A percentile compares a stretch with the other conserved stretches of the same genome.
phyloP scores from a whole-genome alignment of 805 yeast species.

The Lipomyces kockii region DNA sequence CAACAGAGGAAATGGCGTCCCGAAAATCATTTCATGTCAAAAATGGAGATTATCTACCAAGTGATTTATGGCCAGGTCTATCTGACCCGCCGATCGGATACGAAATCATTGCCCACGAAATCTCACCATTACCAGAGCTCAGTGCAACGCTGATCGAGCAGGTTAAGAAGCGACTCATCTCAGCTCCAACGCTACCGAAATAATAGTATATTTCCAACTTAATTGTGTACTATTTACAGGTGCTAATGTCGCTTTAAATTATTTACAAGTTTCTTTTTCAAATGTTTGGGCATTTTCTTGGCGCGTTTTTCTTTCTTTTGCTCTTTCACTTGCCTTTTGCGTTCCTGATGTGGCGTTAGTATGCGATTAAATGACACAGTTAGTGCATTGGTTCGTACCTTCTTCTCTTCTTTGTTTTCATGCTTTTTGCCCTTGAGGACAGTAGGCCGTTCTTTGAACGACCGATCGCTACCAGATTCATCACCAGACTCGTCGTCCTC shows the following conservation, averaged over 20 bases:
- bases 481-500: conserved; percentile 47
- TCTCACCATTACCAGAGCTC: conserved; percentile 34
- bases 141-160: conserved; percentile 16
- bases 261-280: conserved; percentile 75
- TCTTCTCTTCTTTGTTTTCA: conserved; percentile 79
- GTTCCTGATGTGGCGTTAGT: conserved; percentile 44
- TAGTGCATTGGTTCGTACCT: conserved; percentile 38
- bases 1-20: conserved; percentile 49
- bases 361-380: background rate
- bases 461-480: conserved; percentile 40
- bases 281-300: conserved; percentile 79
- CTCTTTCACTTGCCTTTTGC: conserved; percentile 74
- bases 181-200: conserved; percentile 2
- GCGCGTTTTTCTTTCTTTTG: conserved; percentile 78
- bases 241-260: conserved; percentile 47
- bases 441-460: conserved; percentile 51
- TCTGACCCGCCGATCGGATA: conserved; percentile 45
- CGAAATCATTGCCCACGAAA: conserved; percentile 35
- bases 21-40: conserved; percentile 52
- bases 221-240: background rate
- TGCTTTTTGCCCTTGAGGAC: conserved; percentile 69
- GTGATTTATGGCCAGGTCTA: conserved; percentile 56
- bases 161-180: conserved; percentile 27
- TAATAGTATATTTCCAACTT: background rate
- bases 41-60: conserved; percentile 63